phyloP scores from a whole-genome alignment of 805 yeast species.

The Candida maltosa region DNA sequence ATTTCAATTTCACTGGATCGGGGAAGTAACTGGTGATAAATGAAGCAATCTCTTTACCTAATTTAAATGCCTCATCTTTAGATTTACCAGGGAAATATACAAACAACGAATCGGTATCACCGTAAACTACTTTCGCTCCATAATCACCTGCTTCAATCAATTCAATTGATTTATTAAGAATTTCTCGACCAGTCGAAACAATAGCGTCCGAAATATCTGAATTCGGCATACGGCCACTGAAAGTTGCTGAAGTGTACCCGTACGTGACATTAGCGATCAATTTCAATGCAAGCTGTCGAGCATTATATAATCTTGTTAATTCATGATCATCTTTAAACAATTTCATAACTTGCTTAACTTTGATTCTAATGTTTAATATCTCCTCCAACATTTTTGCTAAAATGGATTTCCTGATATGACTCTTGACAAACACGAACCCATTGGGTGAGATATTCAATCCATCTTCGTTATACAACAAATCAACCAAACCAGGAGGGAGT shows the following conservation, averaged over 20 bases:
- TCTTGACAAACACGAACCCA: conserved; percentile 74
- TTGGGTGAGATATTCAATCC: conserved; percentile 74
- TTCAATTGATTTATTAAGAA: conserved; percentile 65
- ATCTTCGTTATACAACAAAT: conserved; percentile 45
- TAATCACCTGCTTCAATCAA: conserved; percentile 61
- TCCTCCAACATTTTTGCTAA: conserved; percentile 84
- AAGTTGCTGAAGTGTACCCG: conserved; percentile 93
- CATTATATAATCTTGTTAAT: conserved; percentile 56
- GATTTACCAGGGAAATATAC: conserved; percentile 85
- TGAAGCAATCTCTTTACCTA: conserved; percentile 70
- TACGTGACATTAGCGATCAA: conserved; percentile 93
- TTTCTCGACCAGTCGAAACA: conserved; percentile 88
- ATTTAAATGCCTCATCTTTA: conserved; percentile 68
- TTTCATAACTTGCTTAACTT: conserved; percentile 75
- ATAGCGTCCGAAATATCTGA: conserved; percentile 93
- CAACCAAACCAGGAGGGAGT: conserved; percentile 56
- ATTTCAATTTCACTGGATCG: conserved; percentile 75
- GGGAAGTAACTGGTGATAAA: conserved; percentile 67
- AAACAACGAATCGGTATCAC: conserved; percentile 94
- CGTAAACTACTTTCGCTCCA: conserved; percentile 94
- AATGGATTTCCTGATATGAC: conserved; percentile 63
- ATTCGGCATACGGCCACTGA: conserved; percentile 96
- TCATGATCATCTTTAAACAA: conserved; percentile 42
- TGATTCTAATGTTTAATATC: conserved; percentile 72
- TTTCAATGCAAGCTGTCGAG: conserved; percentile 83